These are phyloP conservation scores for Zygosaccharomyces sapae DNA, from an alignment of 1,139 yeast genomes.

Conservation along the genomic window DNA sequence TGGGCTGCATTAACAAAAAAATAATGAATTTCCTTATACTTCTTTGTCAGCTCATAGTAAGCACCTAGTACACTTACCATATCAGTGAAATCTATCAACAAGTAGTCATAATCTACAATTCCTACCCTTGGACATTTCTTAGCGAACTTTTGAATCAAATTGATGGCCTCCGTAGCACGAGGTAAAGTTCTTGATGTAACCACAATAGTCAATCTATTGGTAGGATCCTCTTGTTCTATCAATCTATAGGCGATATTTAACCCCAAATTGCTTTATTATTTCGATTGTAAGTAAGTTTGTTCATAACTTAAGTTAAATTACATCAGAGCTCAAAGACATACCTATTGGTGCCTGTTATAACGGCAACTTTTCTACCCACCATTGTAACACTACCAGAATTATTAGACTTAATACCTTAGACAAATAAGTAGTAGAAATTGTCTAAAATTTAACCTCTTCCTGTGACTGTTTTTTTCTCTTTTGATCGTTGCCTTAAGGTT, in stretches of 20 bases:
- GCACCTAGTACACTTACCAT: slow-evolving; percentile 84
- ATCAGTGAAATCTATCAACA: slow-evolving; percentile 80
- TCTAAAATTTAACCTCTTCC: neutral
- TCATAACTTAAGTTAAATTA: neutral
- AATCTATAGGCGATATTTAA: slow-evolving; percentile 77
- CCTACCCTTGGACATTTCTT: slow-evolving; percentile 45
- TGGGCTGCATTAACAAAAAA: slow-evolving; percentile 86
- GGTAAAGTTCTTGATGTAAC: slow-evolving; percentile 88
- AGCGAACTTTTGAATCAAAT: slow-evolving; percentile 51
- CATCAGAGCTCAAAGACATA: slow-evolving; percentile 20
- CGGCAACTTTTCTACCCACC: slow-evolving; percentile 40
- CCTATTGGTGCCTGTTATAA: slow-evolving; percentile 62
- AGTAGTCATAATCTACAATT: slow-evolving; percentile 74
- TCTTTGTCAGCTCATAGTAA: slow-evolving; percentile 59
- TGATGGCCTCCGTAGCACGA: slow-evolving; percentile 73
- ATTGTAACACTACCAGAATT: neutral
- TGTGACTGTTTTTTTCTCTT: neutral
- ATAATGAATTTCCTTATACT: slow-evolving; percentile 66
- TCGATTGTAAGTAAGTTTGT: slow-evolving; percentile 1
- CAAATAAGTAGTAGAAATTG: too few relatives aligned
- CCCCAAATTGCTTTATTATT: slow-evolving; percentile 62
- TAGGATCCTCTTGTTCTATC: slow-evolving; percentile 52
- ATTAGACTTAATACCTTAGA: too few relatives aligned
- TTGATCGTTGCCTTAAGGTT: neutral
- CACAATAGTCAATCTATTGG: slow-evolving; percentile 62